phyloP scores from a whole-genome alignment of 257 asterid species.

The Nicotiana knightiana region DNA sequence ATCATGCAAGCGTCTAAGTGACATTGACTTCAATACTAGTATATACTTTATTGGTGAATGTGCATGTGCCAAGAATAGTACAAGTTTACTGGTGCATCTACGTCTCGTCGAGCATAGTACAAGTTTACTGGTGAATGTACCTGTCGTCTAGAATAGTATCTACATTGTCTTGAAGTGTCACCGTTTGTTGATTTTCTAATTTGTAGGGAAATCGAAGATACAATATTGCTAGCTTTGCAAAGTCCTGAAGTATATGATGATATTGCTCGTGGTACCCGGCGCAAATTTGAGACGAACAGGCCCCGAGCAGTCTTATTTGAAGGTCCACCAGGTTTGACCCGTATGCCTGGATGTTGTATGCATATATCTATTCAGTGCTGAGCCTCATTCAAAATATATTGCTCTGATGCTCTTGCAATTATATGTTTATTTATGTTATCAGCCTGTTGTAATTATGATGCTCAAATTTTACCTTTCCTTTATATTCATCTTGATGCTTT shows the following conservation, averaged over 20 bases:
- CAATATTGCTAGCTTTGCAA: conserved; percentile 76
- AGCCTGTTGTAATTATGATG: neutral
- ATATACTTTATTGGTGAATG: neutral
- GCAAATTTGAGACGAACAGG: conserved; percentile 93
- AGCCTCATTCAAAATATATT: neutral
- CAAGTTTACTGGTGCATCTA: neutral
- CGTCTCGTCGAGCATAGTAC: neutral
- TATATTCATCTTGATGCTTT: neutral
- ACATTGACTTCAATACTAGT: neutral
- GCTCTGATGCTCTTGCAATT: neutral
- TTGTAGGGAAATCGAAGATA: conserved; percentile 83
- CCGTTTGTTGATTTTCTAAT: neutral
- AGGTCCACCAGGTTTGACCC: conserved; percentile 93
- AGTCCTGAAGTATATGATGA: conserved; percentile 94
- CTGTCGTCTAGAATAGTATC: neutral
- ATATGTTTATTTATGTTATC: neutral
- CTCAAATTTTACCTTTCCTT: neutral
- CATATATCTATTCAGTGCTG: neutral
- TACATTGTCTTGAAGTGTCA: conserved; percentile 1
- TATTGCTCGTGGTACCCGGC: conserved; percentile 90
- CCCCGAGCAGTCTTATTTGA: conserved; percentile 96
- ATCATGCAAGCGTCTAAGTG: neutral
- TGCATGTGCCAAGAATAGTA: neutral
- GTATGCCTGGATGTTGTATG: conserved; percentile 6
- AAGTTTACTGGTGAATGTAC: neutral